phyloP scores from a whole-genome alignment of 2,329 filamentous ascomycete species.

The Exophiala calicioides region DNA sequence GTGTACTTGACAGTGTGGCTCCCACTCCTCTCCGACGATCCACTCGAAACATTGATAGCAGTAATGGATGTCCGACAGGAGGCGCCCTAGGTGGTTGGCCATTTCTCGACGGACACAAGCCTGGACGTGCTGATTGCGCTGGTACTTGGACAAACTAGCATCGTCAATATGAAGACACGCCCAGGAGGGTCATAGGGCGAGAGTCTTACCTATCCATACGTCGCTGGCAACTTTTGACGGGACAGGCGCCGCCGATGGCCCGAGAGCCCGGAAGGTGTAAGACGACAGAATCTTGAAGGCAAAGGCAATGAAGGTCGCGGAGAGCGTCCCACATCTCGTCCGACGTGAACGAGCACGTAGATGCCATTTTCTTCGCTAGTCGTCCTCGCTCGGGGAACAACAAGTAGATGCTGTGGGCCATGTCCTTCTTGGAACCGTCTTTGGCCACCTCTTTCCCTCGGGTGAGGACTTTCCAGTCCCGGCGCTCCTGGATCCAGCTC shows the following conservation, averaged over 20 bases:
- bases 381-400: constrained; percentile 17
- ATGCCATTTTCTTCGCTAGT: constrained; percentile 11
- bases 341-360: background rate
- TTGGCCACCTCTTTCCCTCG: constrained; percentile 16
- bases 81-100: background rate
- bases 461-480: constrained; percentile 21
- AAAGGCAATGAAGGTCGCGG: constrained; percentile 14
- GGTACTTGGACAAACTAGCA: constrained; percentile 15
- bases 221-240: constrained; percentile 8
- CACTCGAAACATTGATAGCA: constrained; percentile 22
- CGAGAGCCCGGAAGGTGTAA: constrained; percentile 13
- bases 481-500: constrained; percentile 20
- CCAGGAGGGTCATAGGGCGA: background rate
- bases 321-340: constrained; percentile 17
- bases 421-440: constrained; percentile 10
- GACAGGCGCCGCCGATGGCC: constrained; percentile 7
- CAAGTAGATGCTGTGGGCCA: constrained; percentile 10
- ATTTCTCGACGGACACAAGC: constrained; percentile 16
- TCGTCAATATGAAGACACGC: background rate
- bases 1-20: constrained; percentile 22
- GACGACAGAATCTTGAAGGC: constrained; percentile 7
- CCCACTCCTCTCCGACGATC: constrained; percentile 16
- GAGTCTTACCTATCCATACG: constrained; percentile 2
- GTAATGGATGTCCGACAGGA: constrained; percentile 16
- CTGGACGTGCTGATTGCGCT: constrained; percentile 21